Evolutionary conservation across 1,284 basidiomycete genomes (phyloP), one percentile per base, ranked within the genome.

Genomic region (Lignosus rhinocerotis): DNA sequence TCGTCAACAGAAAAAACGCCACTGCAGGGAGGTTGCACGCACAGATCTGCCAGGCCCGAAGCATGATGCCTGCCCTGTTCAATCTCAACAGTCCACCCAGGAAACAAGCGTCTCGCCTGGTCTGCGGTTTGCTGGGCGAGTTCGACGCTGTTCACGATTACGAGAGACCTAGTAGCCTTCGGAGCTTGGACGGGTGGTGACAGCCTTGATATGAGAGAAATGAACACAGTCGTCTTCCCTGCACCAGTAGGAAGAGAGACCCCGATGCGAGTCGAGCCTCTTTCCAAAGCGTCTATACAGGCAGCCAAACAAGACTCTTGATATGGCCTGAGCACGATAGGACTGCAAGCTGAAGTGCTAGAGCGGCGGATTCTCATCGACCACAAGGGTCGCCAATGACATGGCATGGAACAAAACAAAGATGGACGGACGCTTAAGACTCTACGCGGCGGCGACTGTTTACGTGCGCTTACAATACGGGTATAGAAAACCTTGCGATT

Each of bases 211-310:
- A 96, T 78, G 17, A 96, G 80, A 6, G 85, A 84, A 51, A 94
- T 88, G 75, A 96, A 98, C 58, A 96, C 91, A 1, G 92, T 93
- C 0, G 96, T 98, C 74, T 98, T 98, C 8, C 96, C 96, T 31
- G 92, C 86, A 11, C 94, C 93, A 19, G 96, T 97, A 10, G 95
- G 94, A 1, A 94, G 80, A 12, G 92, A 96, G 21, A 96, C 92
- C n/a, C 95, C 95, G 48, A 98, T 91, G 21, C 95, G 87, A 1
- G 85, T 85, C 31, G 75, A 81, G 14, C 86, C 84, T 25, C 75
- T 70, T 30, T 74, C 69, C 19, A 98, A 77, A 1, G 94, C 92
- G 11, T 83, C 79, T 2, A 89, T 76, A 69, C 95, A 97, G 3
- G 92, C 85, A 19, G 85, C 76, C 34, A 98, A 79, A 69, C 93